Base-by-base conservation (phyloP, 345 rosid species). In the Bruguiera sexangula region DNA sequence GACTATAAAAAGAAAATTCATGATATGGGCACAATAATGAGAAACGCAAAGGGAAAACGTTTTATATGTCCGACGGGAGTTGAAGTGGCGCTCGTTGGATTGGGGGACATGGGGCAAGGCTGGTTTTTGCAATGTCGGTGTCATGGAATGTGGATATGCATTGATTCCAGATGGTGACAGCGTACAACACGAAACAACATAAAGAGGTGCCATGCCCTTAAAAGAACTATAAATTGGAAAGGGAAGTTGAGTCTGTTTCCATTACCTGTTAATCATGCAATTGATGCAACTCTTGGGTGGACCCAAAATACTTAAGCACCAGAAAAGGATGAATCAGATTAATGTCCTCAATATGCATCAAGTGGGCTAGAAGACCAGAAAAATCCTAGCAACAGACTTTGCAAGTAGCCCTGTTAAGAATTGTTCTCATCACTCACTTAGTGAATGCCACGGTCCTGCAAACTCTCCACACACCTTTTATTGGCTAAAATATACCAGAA, bases 401-500 rank as follows among this genome's bases (percentile, higher is more conserved):
- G 24, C 60, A 11, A 15, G 4, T 39, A 39, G 48, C 16, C 13
- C 36, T 10, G 9, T 68, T 31, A 1, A 27, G 16, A 48, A 22
- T 61, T 51, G 11, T 51, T 39, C 37, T 69, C 59, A 16, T 67
- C 60, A 55, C 29, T 50, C 34, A 30, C 29, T 50, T 29, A 24
- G 19, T 60, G 36, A 29, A 69, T 69, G 39, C 22, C 63, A 20
- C 66, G 60, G 51, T 63, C 61, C 69, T 26, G 59, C 60, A 32
- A 31, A 7, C 69, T n/a, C 32, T 34, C 15, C 48, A 39, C 50
- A 34, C 76, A 22, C 53, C 26, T 24, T 18, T 64, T 39, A n/a
- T 39, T 65, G 67, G 27, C 71, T 66, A 69, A 50, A 32, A 73
- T 78, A 69, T 55, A 53, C 34, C 19, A 57, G 80, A 78, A 48